Base-by-base conservation (phyloP, 2,329 filamentous ascomycete species). In the Raffaelea albimanens region DNA sequence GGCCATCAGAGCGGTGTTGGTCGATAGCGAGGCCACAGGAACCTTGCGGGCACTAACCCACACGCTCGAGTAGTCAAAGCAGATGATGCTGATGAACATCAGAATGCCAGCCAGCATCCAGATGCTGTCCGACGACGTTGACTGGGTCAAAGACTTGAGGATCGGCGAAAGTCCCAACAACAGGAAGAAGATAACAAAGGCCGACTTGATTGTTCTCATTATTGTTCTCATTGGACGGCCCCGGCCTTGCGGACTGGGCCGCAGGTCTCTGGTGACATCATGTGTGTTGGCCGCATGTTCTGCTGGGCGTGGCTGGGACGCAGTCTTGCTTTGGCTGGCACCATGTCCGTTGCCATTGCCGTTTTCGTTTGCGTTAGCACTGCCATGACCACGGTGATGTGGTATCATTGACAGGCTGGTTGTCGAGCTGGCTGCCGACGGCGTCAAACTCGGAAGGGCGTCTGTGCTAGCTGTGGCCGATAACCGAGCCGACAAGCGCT, bases 21-120 rank as follows among this genome's bases (percentile, higher is more conserved):
- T 98, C 10, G 88, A 95, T 5, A 97, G 74, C 3, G 73, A 83
- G 10, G 83, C 82, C 29, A 66, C 63, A 1, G 83, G 83, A 56
- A 87, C 83, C 56, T 82, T 84, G 50, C 59, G 61, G 0, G 60
- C 67, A 21, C 71, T 71, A 63, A 79, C 66, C 70, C 73, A 38
- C 16, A 53, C 54, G 38, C 86, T 85, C 11, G 87, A 87, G 64
- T 98, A 98, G 71, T 98, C 93, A 61, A 96, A 97, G 63, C 94
- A 96, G 66, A 95, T 94, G 52, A 97, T 88, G 64, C 98, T 98
- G 67, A 96, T 91, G 58, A 86, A 79, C 53, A 98, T 79, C 40
- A 98, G 75, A 82, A 89, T 93, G 59, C 87, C 90, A 44, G 87
- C 93, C 71, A 98, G 85, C 49, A 93, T 88, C 93, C 93, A 98